phyloP scores from a whole-genome alignment of 805 yeast species.

The Candida maesae region DNA sequence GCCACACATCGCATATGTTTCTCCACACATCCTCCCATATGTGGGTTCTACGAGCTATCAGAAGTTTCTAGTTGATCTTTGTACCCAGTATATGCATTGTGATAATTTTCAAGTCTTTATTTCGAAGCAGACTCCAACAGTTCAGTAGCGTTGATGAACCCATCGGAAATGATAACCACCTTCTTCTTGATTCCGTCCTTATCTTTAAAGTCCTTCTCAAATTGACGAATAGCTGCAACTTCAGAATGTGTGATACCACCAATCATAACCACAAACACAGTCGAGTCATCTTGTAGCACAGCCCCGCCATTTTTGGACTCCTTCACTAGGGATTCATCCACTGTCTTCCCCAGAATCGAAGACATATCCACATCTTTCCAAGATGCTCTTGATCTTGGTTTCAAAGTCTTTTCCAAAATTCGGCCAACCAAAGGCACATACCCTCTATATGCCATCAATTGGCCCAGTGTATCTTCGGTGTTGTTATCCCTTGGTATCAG shows the following conservation, averaged over 20 bases:
- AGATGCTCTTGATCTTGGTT: slow-evolving; percentile 27
- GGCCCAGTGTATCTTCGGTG: slow-evolving; percentile 5
- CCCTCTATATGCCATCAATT: slow-evolving; percentile 53
- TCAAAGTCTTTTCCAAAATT: slow-evolving; percentile 64
- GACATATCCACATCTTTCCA: slow-evolving; percentile 40
- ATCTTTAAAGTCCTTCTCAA: slow-evolving; percentile 43
- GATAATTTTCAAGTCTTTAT: background rate
- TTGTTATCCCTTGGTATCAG: slow-evolving; percentile 39
- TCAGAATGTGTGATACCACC: slow-evolving; percentile 92
- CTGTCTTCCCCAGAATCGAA: slow-evolving; percentile 31
- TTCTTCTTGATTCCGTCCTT: slow-evolving; percentile 33
- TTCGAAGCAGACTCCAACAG: slow-evolving; percentile 27
- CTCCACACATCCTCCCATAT: too few relatives aligned
- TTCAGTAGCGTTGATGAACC: slow-evolving; percentile 41
- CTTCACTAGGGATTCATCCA: slow-evolving; percentile 24
- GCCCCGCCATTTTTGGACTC: slow-evolving; percentile 21
- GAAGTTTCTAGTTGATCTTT: too few relatives aligned
- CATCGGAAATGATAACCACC: slow-evolving; percentile 45
- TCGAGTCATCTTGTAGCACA: slow-evolving; percentile 17
- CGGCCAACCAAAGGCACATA: slow-evolving; percentile 74
- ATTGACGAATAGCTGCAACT: slow-evolving; percentile 61
- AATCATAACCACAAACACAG: slow-evolving; percentile 50
- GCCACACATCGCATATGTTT: too few relatives aligned
- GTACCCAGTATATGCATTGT: too few relatives aligned
- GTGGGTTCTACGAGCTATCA: too few relatives aligned